Conservation (phyloP, 179 eudicot species). For the Gypsophila paniculata region DNA sequence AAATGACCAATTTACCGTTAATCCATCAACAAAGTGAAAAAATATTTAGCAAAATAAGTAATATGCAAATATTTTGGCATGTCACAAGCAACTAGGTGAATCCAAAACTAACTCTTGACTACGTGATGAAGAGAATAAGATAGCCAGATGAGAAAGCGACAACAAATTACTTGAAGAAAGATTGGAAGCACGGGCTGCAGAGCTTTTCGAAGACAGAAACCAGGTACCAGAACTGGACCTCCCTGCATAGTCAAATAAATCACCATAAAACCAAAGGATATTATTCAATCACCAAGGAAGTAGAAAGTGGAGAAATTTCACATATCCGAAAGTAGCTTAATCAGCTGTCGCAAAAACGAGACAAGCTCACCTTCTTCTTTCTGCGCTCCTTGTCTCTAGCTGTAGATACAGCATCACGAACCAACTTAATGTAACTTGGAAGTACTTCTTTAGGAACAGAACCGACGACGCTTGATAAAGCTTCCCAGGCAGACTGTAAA, state of each 20-base stretch:
- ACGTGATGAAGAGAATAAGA: background rate
- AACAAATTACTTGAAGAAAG: slow-evolving; percentile 71
- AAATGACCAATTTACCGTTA: background rate
- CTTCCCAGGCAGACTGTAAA: slow-evolving; percentile 89
- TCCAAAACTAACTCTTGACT: background rate
- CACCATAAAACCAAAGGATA: slow-evolving; percentile 6
- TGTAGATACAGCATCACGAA: slow-evolving; percentile 95
- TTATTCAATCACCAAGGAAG: background rate
- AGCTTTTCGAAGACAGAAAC: slow-evolving; percentile 93
- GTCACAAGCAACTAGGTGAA: background rate
- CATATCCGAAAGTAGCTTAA: background rate
- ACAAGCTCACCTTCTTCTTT: slow-evolving; percentile 61
- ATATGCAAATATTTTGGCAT: background rate
- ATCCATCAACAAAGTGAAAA: background rate
- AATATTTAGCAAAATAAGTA: background rate
- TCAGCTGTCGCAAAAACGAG: background rate
- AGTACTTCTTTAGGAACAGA: slow-evolving; percentile 92
- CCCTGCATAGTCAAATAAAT: slow-evolving; percentile 43
- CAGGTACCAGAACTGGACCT: slow-evolving; percentile 80
- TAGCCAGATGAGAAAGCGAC: slow-evolving; percentile 1
- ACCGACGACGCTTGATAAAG: slow-evolving; percentile 68
- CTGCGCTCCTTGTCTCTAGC: slow-evolving; percentile 92
- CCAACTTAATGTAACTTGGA: slow-evolving; percentile 83
- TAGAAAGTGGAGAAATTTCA: background rate
- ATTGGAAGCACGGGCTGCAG: slow-evolving; percentile 94